These are phyloP conservation scores for Podospora pseudopauciseta DNA, from an alignment of 495 filamentous ascomycete species.

Conservation along the genomic window DNA sequence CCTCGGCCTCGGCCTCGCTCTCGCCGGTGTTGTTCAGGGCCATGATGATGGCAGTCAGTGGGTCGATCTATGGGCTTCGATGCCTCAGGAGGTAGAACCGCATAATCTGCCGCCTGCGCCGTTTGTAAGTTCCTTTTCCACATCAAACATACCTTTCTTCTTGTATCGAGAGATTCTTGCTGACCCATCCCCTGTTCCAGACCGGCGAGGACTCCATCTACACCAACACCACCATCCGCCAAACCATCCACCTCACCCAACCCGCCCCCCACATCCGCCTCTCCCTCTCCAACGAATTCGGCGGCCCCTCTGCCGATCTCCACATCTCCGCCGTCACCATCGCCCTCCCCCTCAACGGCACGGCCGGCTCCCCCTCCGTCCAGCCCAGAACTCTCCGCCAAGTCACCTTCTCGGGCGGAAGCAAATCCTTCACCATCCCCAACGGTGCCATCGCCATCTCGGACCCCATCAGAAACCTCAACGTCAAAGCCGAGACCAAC, in stretches of 20 bases:
- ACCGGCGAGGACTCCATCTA: constrained; percentile 29
- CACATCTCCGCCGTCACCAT: constrained; percentile 54
- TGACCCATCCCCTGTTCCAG: constrained; percentile 12
- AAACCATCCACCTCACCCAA: constrained; percentile 56
- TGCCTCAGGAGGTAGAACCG: constrained; percentile 57
- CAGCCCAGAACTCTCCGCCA: constrained; percentile 38
- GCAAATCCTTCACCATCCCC: constrained; percentile 43
- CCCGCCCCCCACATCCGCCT: constrained; percentile 49
- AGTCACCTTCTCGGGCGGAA: constrained; percentile 50
- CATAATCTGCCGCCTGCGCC: constrained; percentile 51
- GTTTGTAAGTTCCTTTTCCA: constrained; percentile 43
- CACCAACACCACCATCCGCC: constrained; percentile 55
- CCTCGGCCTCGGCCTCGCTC: constrained; percentile 18
- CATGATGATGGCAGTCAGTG: constrained; percentile 37
- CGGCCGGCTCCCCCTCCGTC: constrained; percentile 46
- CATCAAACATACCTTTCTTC: neutral
- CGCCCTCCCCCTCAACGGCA: constrained; percentile 43
- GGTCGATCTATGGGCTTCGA: constrained; percentile 56
- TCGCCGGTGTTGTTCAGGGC: neutral
- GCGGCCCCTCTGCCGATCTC: constrained; percentile 42
- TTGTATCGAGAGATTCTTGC: neutral
- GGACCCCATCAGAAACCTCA: constrained; percentile 51
- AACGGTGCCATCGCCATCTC: constrained; percentile 55
- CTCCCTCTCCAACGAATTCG: constrained; percentile 60
- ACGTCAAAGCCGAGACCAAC: constrained; percentile 39